phyloP scores from a whole-genome alignment of 2,329 filamentous ascomycete species.

The Orbilia quercus region DNA sequence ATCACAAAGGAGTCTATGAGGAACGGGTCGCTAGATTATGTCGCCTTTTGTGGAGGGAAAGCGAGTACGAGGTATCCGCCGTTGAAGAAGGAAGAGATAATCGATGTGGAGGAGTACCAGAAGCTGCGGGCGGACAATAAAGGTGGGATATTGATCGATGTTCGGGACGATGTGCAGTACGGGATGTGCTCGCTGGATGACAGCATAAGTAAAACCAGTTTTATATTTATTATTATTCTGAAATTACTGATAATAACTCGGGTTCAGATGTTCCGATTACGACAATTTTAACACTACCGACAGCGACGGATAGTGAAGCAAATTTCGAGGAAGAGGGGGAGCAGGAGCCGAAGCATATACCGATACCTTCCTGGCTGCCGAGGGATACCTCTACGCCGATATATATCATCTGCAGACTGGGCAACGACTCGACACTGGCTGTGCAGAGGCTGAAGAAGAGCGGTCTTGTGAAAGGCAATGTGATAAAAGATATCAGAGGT shows the following conservation, averaged over 20 bases:
- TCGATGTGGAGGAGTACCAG: slow-evolving; percentile 74
- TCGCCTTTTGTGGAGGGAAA: slow-evolving; percentile 80
- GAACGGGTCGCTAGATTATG: slow-evolving; percentile 80
- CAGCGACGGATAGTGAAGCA: slow-evolving; percentile 11
- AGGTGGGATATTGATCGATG: slow-evolving; percentile 77
- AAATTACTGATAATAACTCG: slow-evolving; percentile 4
- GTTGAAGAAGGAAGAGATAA: slow-evolving; percentile 73
- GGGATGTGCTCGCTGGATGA: slow-evolving; percentile 80
- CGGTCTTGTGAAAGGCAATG: slow-evolving; percentile 65
- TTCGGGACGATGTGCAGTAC: slow-evolving; percentile 85
- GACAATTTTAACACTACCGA: slow-evolving; percentile 41
- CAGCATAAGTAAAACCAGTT: slow-evolving; percentile 69
- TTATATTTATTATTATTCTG: slow-evolving; percentile 5
- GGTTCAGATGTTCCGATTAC: slow-evolving; percentile 43
- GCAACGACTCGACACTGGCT: slow-evolving; percentile 81
- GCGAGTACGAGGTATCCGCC: slow-evolving; percentile 67
- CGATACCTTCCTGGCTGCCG: slow-evolving; percentile 63
- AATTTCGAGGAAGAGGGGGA: slow-evolving; percentile 12
- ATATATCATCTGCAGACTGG: slow-evolving; percentile 78
- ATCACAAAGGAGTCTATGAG: slow-evolving; percentile 73
- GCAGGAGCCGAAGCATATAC: slow-evolving; percentile 1
- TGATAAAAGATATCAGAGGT: slow-evolving; percentile 77
- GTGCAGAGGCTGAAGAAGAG: slow-evolving; percentile 74
- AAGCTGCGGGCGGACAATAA: slow-evolving; percentile 33
- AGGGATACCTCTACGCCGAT: slow-evolving; percentile 67